Percentiles rank a stretch among this genome's conserved stretches.
Conservation (phyloP, 2,329 filamentous ascomycete genomes). For the Sclerotinia spermophila region DNA sequence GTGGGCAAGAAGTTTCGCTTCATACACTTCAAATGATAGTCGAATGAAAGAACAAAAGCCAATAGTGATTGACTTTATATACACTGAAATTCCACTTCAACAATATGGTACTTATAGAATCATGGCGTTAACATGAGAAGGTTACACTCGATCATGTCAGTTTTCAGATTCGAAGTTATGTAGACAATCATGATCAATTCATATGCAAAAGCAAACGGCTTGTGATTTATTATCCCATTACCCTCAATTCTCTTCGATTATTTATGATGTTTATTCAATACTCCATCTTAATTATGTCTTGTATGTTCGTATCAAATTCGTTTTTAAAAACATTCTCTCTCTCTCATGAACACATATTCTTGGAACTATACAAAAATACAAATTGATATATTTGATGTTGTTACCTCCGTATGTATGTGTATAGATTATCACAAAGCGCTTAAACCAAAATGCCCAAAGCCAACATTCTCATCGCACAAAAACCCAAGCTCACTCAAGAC, state of each 20-base stretch:
- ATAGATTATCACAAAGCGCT: neutral
- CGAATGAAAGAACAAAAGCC: neutral
- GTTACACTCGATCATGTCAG: neutral
- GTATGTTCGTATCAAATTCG: neutral
- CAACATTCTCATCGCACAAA: neutral
- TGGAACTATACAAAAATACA: neutral
- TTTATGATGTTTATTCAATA: neutral
- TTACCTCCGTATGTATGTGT: neutral
- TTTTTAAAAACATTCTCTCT: neutral
- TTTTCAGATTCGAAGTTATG: neutral
- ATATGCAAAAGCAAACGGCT: neutral
- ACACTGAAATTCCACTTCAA: neutral
- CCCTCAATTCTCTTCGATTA: neutral
- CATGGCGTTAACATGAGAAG: neutral
- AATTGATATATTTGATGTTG: neutral
- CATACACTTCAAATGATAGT: neutral
- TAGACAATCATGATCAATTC: neutral
- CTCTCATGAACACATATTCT: neutral
- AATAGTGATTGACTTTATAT: neutral
- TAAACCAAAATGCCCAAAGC: neutral
- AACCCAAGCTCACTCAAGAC: neutral
- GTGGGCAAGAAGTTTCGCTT: neutral
- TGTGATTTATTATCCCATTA: neutral
- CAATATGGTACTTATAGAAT: neutral
- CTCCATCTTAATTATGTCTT: neutral